Evolutionary conservation across 176 grass and related monocot genomes (phyloP), one percentile per base, ranked within the genome.

Genomic region (Triticum dicoccoides): DNA sequence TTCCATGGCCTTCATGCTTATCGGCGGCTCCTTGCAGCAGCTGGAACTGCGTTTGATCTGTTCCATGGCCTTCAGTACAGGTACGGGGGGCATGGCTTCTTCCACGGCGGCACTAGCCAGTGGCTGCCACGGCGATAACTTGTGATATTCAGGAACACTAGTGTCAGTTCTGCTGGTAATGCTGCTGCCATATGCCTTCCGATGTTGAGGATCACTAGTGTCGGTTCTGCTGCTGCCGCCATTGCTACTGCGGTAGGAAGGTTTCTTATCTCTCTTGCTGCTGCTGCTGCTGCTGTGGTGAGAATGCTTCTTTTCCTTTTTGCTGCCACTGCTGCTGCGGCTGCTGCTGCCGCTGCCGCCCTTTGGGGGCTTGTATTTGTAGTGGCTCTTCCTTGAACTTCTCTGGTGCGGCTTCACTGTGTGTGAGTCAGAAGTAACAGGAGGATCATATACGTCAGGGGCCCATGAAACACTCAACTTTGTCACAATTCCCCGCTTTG

Each of bases 401-500:
- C 84, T 93, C 24, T 76, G 84, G 58, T 65, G 87, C 8, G 65
- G 82, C 25, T 33, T 96, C 52, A 99, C 72, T 8, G 94, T 96
- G 83, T 99, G 97, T 0, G 94, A 95, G 4, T 92, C 90, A 79
- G 94, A 92, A 27, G 94, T 99, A 68, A 92, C 73, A 83, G 97
- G 97, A 30, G 97, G 97, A 71, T 99, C 97, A 88, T 99, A 99
- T 18, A 99, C 97, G 69, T 99, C 89, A 56, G 92, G 90, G 8
- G 89, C 92, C 97, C 97, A 99, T 65, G 89, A 94, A 32, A 99
- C 87, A 21, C 85, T 91, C 90, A 92, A 87, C 41, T 61, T 91
- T 33, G 65, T 76, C 15, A 63, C 2, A 6, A 88, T 90, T 33
- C 97, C 97, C 52, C 61, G 52, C 78, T 93, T 90, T 9, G 47